Evolutionary conservation across 192 early-diverging fungal species (phyloP).

Genomic region (Backusella westeae): DNA sequence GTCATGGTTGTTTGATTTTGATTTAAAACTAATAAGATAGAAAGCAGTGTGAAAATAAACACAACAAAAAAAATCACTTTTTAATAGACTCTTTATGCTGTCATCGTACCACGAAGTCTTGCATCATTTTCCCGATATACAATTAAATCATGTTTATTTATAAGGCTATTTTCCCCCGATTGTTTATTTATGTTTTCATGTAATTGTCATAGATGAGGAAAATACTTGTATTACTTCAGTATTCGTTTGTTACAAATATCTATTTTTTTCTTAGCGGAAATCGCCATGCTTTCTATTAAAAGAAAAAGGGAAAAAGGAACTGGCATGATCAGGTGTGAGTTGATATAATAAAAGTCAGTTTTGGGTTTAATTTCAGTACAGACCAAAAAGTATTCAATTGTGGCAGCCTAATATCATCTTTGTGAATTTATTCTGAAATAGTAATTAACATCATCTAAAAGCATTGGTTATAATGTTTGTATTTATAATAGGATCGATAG

Average conservation of each 20-base stretch:
- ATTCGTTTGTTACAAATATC: neutral
- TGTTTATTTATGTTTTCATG: neutral
- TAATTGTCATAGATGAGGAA: neutral
- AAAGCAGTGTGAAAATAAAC: neutral
- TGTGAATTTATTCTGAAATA: neutral
- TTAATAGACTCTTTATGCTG: neutral
- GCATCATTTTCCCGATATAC: conserved; percentile 3
- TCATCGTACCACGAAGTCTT: neutral
- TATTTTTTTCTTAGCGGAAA: neutral
- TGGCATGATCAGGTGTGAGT: neutral
- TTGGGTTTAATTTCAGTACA: neutral
- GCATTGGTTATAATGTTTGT: neutral
- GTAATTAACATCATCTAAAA: neutral
- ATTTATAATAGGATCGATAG: neutral
- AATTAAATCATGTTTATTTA: conserved; percentile 7
- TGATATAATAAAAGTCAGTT: neutral
- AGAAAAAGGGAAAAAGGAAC: neutral
- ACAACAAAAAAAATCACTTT: neutral
- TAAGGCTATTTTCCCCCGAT: neutral
- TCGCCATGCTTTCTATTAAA: neutral
- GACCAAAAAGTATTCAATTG: neutral
- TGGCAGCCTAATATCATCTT: neutral
- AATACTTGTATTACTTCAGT: neutral
- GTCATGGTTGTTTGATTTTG: neutral
- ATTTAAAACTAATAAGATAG: neutral